phyloP scores from a whole-genome alignment of 2,329 filamentous ascomycete species.

The Fusarium cyanostomum region DNA sequence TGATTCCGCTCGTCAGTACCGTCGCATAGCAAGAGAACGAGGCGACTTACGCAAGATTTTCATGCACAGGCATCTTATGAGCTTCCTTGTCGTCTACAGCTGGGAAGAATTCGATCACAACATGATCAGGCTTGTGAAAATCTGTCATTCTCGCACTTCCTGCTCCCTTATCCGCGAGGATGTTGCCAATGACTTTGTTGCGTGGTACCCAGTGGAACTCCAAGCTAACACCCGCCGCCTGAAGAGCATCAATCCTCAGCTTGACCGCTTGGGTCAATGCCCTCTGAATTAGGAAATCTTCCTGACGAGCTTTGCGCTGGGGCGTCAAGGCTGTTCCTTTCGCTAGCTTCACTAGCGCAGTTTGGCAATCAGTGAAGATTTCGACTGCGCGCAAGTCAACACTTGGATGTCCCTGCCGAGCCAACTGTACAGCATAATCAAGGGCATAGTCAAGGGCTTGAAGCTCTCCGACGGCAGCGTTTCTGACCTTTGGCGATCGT shows the following conservation, averaged over 20 bases:
- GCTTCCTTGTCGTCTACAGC: not conserved
- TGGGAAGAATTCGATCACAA: conserved; percentile 6
- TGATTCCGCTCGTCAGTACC: not conserved
- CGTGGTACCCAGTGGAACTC: conserved; percentile 36
- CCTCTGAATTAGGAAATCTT: not conserved
- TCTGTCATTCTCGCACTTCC: not conserved
- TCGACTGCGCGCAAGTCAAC: conserved; percentile 3
- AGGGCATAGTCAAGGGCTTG: conserved; percentile 23
- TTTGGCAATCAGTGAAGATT: conserved; percentile 19
- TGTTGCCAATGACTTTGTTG: conserved; percentile 8
- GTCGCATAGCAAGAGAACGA: not conserved
- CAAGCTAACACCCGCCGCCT: not conserved
- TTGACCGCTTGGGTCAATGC: not conserved
- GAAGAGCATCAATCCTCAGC: not conserved
- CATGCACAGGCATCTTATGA: not conserved
- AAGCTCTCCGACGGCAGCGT: not conserved
- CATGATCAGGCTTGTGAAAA: not conserved
- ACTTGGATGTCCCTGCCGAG: not conserved
- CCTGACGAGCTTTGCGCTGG: not conserved
- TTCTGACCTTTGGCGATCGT: not conserved
- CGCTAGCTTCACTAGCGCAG: not conserved
- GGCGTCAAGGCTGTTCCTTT: not conserved
- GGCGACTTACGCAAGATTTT: not conserved
- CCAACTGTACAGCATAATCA: conserved; percentile 8
- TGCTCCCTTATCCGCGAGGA: conserved; percentile 18